Evolutionary conservation across 495 filamentous ascomycete genomes (phyloP).

Genomic region (Neurospora cerealis): DNA sequence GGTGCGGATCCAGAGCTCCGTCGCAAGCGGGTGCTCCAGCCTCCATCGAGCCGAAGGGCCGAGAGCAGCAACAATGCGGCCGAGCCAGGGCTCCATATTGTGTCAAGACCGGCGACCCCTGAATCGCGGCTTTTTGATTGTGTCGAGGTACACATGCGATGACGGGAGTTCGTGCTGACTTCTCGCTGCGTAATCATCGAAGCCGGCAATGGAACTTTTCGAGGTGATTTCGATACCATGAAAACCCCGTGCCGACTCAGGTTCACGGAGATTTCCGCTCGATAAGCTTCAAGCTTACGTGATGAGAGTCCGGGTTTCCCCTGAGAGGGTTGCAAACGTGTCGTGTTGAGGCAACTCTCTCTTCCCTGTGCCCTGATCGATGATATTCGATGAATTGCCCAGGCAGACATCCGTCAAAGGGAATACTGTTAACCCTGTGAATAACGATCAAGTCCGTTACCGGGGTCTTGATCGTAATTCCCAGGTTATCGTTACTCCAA

Average conservation of each 20-base stretch:
- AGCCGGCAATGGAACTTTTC: background rate
- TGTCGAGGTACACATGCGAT: background rate
- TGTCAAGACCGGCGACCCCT: background rate
- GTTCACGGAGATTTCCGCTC: background rate
- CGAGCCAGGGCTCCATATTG: background rate
- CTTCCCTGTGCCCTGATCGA: background rate
- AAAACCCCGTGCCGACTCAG: background rate
- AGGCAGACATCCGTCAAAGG: background rate
- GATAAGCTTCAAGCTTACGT: background rate
- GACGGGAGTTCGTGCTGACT: background rate
- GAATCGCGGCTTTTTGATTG: background rate
- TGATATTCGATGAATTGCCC: background rate
- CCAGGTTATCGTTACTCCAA: no score
- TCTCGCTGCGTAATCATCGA: background rate
- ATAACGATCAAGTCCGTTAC: no score
- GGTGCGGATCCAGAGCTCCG: background rate
- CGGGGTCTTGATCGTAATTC: no score
- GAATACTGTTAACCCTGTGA: background rate
- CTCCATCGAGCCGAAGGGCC: background rate
- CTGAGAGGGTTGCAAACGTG: background rate
- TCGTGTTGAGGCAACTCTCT: background rate
- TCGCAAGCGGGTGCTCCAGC: background rate
- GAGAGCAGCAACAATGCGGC: background rate
- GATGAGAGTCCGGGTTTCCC: background rate
- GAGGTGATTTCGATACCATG: background rate